Evolutionary conservation across 306 rosid genomes (phyloP), one percentile per base, ranked within the genome.

Genomic region (Glycine latifolia): DNA sequence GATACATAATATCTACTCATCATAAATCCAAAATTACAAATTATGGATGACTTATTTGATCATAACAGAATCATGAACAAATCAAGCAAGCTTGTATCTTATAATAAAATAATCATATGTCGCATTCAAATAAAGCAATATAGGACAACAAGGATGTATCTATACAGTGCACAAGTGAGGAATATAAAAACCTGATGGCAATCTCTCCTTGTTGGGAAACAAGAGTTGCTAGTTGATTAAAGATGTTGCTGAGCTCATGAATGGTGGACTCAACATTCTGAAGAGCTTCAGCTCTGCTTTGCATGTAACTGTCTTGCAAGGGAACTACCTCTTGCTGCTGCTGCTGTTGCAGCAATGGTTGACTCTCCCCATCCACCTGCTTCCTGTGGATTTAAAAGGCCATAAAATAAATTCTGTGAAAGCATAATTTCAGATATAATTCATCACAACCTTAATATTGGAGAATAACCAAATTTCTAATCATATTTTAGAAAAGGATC

Each of bases 251-350:
- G 74, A 96, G 91, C 83, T 96, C 98, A 82, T 96, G 98, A 82
- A 96, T 93, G 55, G 98, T 96, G 79, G 98, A 96, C 88, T 96
- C 98, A 37, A 92, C 97, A 86, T 93, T 96, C 78, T 93, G 99
- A 86, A 96, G 91, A 80, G 99, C 97, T 88, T 93, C 98, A 87
- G 98, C 97, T 83, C 98, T 87, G 90, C 98, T 96, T 86, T 96
- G 99, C 97, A 93, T 93, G 92, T 88, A 93, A 80, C 87, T 89
- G 72, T 93, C 99, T 88, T 93, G 99, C 88, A 93, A 85, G 0
- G 98, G 97, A 82, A 89, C 98, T 81, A 91, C 11, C 84, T 96
- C 88, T 55, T 95, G 97, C 52, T 91, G 31, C 31, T 20, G 26
- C 26, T 26, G 84, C 44, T 90, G 87, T 33, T 85, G 89, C 81